phyloP scores from a whole-genome alignment of 495 filamentous ascomycete genomes.

The Penicillium arizonense region DNA sequence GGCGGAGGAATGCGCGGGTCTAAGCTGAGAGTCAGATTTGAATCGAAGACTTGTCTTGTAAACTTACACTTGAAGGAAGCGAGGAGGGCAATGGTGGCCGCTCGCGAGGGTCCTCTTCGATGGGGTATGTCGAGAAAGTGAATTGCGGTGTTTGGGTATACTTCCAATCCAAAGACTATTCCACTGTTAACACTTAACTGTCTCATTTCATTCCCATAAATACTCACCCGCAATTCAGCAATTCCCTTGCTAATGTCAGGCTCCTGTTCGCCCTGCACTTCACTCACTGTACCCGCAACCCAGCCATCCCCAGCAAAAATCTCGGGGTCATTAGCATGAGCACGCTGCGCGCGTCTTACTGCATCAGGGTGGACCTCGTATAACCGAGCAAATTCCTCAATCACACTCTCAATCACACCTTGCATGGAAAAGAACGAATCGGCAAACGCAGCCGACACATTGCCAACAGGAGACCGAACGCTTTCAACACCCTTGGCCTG shows the following conservation, averaged over 20 bases:
- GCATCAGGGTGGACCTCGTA: conserved; percentile 32
- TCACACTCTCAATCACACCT: conserved; percentile 31
- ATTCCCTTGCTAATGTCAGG: conserved; percentile 56
- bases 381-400: conserved; percentile 34
- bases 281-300: conserved; percentile 46
- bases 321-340: conserved; percentile 34
- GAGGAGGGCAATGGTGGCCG: conserved; percentile 44
- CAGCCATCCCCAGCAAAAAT: conserved; percentile 42
- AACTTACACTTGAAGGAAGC: conserved; percentile 39
- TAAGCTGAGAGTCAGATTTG: conserved; percentile 2
- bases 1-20: conserved; percentile 41
- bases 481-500: conserved; percentile 88
- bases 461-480: conserved; percentile 78
- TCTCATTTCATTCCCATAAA: neutral
- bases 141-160: conserved; percentile 85
- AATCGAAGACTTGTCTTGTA: neutral
- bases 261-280: conserved; percentile 41
- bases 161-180: conserved; percentile 70
- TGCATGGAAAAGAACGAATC: conserved; percentile 41
- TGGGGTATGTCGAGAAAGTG: conserved; percentile 60
- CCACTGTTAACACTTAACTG: conserved; percentile 1
- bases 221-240: conserved; percentile 58
- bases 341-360: conserved; percentile 32
- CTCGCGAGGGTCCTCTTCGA: conserved; percentile 53
- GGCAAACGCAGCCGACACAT: conserved; percentile 58